Percentiles rank a stretch among this genome's conserved stretches.
Conservation (phyloP, 345 rosid species). For the Firmiana major region DNA sequence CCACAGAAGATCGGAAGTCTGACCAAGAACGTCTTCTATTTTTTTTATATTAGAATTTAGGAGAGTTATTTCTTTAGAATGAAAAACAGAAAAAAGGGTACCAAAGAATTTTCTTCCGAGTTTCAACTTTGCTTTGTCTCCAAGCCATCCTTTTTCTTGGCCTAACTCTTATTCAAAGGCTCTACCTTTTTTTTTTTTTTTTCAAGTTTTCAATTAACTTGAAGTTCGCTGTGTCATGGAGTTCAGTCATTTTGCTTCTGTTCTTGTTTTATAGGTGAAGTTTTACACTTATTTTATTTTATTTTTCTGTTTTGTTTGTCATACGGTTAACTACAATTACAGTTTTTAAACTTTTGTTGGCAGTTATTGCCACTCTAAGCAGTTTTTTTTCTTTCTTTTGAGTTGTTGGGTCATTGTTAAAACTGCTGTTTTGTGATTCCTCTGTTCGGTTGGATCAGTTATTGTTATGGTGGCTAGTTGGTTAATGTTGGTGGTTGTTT, state of each 20-base stretch:
- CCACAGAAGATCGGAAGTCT: constrained; percentile 4
- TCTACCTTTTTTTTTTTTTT: constrained; percentile 1
- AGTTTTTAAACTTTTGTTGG: not conserved
- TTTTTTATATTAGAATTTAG: not conserved
- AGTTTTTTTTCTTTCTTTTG: not conserved
- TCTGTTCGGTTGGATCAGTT: not conserved
- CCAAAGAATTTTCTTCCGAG: constrained; percentile 20
- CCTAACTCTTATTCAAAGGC: not conserved
- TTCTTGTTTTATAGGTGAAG: constrained; percentile 27
- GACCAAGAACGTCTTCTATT: not conserved
- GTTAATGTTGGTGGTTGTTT: not conserved
- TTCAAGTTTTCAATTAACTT: not conserved
- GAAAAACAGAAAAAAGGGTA: not conserved
- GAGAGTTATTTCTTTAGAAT: not conserved
- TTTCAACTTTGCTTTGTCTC: constrained; percentile 46
- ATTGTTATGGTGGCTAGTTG: constrained; percentile 3
- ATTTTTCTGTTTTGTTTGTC: not conserved
- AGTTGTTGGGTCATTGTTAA: not conserved
- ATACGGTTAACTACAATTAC: not conserved
- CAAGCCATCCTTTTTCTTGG: constrained; percentile 43
- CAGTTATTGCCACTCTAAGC: not conserved
- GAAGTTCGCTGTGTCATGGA: not conserved
- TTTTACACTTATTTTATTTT: constrained; percentile 3
- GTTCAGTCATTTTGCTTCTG: not conserved
- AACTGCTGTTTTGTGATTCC: not conserved